Evolutionary conservation across 345 rosid genomes (phyloP).

Genomic region (Dipteronia dyeriana): DNA sequence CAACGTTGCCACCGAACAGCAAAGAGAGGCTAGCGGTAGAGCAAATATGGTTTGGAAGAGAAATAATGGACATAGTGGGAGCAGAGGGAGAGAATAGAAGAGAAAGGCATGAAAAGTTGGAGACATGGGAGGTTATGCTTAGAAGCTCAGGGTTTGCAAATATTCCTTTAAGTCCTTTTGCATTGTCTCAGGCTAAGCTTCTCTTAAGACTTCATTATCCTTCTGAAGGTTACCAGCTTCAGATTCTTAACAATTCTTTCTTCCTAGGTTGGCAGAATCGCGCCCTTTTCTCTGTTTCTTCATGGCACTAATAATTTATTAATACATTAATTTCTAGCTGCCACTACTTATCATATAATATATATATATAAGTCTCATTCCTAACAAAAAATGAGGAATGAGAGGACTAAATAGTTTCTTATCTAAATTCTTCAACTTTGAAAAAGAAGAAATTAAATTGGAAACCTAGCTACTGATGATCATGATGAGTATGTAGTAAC

Average conservation of each 20-base stretch:
- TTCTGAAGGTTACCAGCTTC: conserved; percentile 87
- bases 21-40: conserved; percentile 78
- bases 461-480: not conserved
- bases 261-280: conserved; percentile 89
- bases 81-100: conserved; percentile 61
- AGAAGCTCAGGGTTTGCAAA: conserved; percentile 64
- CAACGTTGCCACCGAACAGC: conserved; percentile 88
- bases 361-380: too few relatives aligned
- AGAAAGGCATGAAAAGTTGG: conserved; percentile 62
- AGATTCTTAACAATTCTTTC: conserved; percentile 56
- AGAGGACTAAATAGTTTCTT: too few relatives aligned
- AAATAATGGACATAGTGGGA: conserved; percentile 72
- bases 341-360: too few relatives aligned
- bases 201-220: conserved; percentile 93
- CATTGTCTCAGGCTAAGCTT: conserved; percentile 90
- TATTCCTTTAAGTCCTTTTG: conserved; percentile 76
- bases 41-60: conserved; percentile 84
- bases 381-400: too few relatives aligned
- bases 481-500: not conserved
- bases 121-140: conserved; percentile 74
- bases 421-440: too few relatives aligned
- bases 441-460: too few relatives aligned
- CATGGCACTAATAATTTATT: conserved; percentile 56
- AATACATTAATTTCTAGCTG: too few relatives aligned
- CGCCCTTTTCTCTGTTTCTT: conserved; percentile 86